These are phyloP conservation scores for Aphanomyces cochlioides DNA, from an alignment of 352 stramenopile species.

Conservation along the genomic window DNA sequence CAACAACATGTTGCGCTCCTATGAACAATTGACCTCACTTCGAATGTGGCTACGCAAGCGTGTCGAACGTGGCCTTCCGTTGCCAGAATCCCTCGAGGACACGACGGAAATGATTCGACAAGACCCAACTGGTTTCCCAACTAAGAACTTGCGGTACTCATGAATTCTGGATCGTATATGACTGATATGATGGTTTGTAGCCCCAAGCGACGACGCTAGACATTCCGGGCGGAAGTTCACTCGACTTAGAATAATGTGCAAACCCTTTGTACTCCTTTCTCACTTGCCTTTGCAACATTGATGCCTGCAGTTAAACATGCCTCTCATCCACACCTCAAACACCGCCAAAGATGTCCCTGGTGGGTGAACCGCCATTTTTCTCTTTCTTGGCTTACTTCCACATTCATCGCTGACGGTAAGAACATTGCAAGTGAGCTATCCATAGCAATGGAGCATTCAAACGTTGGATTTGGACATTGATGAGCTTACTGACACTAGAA, in stretches of 20 bases:
- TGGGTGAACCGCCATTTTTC: too few species aligned
- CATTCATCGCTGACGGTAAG: too few species aligned
- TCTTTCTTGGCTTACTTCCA: too few species aligned
- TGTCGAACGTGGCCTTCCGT: constrained; percentile 62
- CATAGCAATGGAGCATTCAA: too few species aligned
- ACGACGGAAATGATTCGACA: constrained; percentile 74
- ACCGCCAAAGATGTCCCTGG: too few species aligned
- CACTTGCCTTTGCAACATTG: background rate
- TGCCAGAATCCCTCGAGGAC: constrained; percentile 72
- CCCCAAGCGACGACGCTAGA: constrained; percentile 28
- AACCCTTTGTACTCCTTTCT: background rate
- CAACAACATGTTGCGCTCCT: constrained; percentile 83
- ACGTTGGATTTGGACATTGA: too few species aligned
- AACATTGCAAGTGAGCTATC: too few species aligned
- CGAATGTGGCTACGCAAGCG: constrained; percentile 78
- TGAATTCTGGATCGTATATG: background rate
- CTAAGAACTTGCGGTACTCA: constrained; percentile 64
- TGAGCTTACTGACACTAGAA: too few species aligned
- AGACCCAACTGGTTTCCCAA: constrained; percentile 80
- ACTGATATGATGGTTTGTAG: constrained; percentile 14
- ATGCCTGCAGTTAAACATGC: too few species aligned
- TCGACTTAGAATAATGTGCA: background rate
- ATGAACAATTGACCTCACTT: constrained; percentile 72
- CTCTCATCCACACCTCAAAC: too few species aligned
- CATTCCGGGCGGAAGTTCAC: background rate